Conservation (phyloP, 306 rosid genomes). For the Leucaena leucocephala region DNA sequence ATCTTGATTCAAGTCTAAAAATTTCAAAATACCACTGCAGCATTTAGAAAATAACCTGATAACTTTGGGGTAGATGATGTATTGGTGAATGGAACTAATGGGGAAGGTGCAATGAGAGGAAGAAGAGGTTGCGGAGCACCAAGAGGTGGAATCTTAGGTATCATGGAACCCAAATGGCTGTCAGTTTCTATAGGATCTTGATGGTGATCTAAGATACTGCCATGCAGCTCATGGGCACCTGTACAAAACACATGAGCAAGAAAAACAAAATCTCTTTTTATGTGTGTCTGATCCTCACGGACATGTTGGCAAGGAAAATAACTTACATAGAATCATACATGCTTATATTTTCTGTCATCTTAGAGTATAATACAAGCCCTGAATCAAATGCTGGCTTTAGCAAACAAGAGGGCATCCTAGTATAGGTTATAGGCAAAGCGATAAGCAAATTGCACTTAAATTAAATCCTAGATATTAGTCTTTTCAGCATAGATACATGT, state of each 20-base stretch:
- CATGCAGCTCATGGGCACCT: conserved; percentile 56
- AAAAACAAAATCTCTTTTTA: neutral
- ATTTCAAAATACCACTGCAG: conserved; percentile 19
- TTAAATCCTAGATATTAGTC: neutral
- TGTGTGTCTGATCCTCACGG: conserved; percentile 8
- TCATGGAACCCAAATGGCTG: conserved; percentile 49
- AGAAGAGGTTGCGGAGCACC: conserved; percentile 82
- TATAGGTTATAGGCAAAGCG: conserved; percentile 3
- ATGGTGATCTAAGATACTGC: conserved; percentile 40
- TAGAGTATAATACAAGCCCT: conserved; percentile 11
- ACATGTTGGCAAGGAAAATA: conserved; percentile 1
- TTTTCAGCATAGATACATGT: conserved; percentile 7
- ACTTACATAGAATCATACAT: neutral
- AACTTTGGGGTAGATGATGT: conserved; percentile 62
- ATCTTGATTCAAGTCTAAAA: conserved; percentile 17
- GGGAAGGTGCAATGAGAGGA: conserved; percentile 96
- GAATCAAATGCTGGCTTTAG: neutral
- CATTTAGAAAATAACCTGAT: conserved; percentile 65
- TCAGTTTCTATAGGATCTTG: conserved; percentile 35
- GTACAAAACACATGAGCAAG: conserved; percentile 41
- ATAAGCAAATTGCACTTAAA: neutral
- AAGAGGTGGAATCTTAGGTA: conserved; percentile 67
- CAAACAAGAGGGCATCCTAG: conserved; percentile 12
- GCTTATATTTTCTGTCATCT: conserved; percentile 1
- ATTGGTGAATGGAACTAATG: conserved; percentile 82